phyloP scores from a whole-genome alignment of 192 early-diverging fungal species.

The Diversispora epigaea region DNA sequence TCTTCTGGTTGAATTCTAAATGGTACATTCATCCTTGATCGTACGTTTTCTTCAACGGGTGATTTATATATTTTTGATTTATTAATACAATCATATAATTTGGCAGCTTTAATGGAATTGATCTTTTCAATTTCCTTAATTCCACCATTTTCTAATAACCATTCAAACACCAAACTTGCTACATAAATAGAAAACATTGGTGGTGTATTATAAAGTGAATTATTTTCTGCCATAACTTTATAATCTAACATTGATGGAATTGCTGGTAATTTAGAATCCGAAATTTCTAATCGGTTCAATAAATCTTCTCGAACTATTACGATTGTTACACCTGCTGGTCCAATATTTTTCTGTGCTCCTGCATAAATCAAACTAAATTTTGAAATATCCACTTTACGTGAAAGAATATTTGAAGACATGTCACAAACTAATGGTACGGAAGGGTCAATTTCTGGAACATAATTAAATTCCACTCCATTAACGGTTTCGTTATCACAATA shows the following conservation, averaged over 20 bases:
- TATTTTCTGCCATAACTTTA: slow-evolving; percentile 73
- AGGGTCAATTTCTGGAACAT: slow-evolving; percentile 52
- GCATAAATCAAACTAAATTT: slow-evolving; percentile 88
- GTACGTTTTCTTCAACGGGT: slow-evolving; percentile 56
- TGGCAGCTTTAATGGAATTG: slow-evolving; percentile 69
- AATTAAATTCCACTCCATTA: slow-evolving; percentile 86
- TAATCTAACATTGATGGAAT: slow-evolving; percentile 86
- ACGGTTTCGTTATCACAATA: slow-evolving; percentile 99
- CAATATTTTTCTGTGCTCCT: slow-evolving; percentile 97
- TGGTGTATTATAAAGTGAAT: slow-evolving; percentile 95
- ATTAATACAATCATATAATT: slow-evolving; percentile 71
- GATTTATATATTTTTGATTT: slow-evolving; percentile 68
- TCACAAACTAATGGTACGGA: slow-evolving; percentile 85
- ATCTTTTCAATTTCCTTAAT: slow-evolving; percentile 61
- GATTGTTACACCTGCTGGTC: slow-evolving; percentile 88
- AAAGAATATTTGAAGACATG: slow-evolving; percentile 84
- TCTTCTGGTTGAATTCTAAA: slow-evolving; percentile 68
- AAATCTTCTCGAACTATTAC: slow-evolving; percentile 92
- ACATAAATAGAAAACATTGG: slow-evolving; percentile 95
- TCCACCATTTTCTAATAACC: slow-evolving; percentile 69
- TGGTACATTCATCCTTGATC: slow-evolving; percentile 91
- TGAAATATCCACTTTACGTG: slow-evolving; percentile 74
- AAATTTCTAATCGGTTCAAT: slow-evolving; percentile 53
- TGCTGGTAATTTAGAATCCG: slow-evolving; percentile 41
- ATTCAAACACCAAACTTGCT: slow-evolving; percentile 85